A percentile compares a stretch with the other conserved stretches of the same genome.
Evolutionary conservation across 192 early-diverging fungal species (phyloP).

Genomic region (Coemansia furcata): DNA sequence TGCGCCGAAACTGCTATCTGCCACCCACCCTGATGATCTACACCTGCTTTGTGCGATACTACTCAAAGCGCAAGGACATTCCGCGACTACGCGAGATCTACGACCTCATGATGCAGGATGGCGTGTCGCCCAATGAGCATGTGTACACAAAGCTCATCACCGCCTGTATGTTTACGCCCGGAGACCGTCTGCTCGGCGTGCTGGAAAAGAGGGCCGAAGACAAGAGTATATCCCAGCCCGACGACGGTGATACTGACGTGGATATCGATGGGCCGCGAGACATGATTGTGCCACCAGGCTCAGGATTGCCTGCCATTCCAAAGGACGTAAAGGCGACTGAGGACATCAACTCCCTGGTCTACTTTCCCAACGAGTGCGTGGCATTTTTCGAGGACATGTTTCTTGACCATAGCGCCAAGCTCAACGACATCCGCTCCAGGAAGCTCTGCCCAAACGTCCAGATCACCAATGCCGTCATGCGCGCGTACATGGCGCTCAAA

Average conservation of each 20-base stretch:
- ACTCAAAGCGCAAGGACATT: constrained; percentile 49
- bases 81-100: constrained; percentile 31
- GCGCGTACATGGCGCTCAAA: constrained; percentile 32
- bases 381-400: constrained; percentile 43
- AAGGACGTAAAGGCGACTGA: not conserved
- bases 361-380: constrained; percentile 38
- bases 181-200: constrained; percentile 8
- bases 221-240: not conserved
- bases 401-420: constrained; percentile 13
- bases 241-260: not conserved
- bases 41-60: constrained; percentile 41
- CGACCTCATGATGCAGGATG: constrained; percentile 46
- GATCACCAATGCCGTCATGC: constrained; percentile 47
- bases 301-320: constrained; percentile 25
- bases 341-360: constrained; percentile 15
- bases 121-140: constrained; percentile 32
- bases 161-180: constrained; percentile 47
- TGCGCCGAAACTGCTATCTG: constrained; percentile 49
- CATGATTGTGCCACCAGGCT: not conserved
- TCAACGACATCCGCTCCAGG: constrained; percentile 7
- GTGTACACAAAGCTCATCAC: constrained; percentile 49
- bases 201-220: constrained; percentile 9
- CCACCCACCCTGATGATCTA: constrained; percentile 36
- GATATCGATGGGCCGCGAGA: not conserved
- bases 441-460: constrained; percentile 24